Evolutionary conservation across 768 basidiomycete species (phyloP).

Genomic region (Suillus brevipes): DNA sequence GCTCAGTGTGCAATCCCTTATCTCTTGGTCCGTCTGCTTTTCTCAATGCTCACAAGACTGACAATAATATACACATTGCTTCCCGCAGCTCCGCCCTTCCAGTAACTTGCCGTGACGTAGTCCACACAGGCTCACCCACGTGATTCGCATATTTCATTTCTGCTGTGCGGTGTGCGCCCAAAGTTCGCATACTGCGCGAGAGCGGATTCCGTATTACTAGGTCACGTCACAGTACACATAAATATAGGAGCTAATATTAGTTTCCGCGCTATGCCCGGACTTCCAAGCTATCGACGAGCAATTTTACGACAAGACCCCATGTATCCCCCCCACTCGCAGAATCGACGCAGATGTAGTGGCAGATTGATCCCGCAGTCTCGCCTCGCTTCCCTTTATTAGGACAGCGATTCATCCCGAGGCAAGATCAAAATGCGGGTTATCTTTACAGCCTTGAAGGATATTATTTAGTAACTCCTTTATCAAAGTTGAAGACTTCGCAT

Average conservation of each 20-base stretch:
- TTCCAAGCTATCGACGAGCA: background rate
- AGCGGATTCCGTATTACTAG: background rate
- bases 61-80: background rate
- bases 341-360: background rate
- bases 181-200: background rate
- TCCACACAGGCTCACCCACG: background rate
- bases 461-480: background rate
- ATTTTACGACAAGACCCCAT: background rate
- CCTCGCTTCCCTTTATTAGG: background rate
- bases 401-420: background rate
- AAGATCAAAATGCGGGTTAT: background rate
- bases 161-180: background rate
- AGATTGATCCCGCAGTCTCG: background rate
- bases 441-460: background rate
- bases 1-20: background rate
- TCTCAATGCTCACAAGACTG: background rate
- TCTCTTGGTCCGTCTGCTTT: background rate
- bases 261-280: background rate
- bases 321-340: background rate
- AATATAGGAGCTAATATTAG: background rate
- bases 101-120: background rate
- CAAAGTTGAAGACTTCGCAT: slow-evolving; percentile 39
- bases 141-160: background rate
- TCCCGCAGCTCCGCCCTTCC: background rate
- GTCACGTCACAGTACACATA: background rate